A percentile compares a stretch with the other conserved stretches of the same genome.
Evolutionary conservation across 2,329 filamentous ascomycete genomes (phyloP).

Genomic region (Fusarium decemcellulare): DNA sequence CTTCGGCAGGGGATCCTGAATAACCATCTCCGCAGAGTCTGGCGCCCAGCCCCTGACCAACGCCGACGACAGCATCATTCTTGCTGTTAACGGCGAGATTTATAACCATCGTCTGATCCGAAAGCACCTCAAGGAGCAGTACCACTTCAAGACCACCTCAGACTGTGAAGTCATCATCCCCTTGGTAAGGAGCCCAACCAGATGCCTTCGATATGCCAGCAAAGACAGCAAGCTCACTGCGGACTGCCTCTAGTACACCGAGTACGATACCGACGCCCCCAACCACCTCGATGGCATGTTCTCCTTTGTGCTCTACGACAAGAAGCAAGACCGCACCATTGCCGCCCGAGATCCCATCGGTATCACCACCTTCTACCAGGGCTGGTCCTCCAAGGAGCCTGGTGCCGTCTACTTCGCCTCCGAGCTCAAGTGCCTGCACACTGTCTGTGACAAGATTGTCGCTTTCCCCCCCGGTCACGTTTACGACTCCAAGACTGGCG

Average conservation of each 20-base stretch:
- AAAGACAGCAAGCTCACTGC: slow-evolving; percentile 31
- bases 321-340: slow-evolving; percentile 90
- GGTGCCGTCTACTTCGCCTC: slow-evolving; percentile 95
- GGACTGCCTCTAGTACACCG: slow-evolving; percentile 78
- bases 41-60: slow-evolving; percentile 97
- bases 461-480: slow-evolving; percentile 96
- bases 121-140: slow-evolving; percentile 85
- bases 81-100: slow-evolving; percentile 99
- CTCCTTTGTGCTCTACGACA: slow-evolving; percentile 98
- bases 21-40: slow-evolving; percentile 73
- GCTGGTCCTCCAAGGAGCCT: slow-evolving; percentile 86
- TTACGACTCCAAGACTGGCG: slow-evolving; percentile 93
- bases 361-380: slow-evolving; percentile 97
- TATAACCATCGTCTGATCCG: slow-evolving; percentile 98
- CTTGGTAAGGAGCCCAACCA: slow-evolving; percentile 70
- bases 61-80: slow-evolving; percentile 87
- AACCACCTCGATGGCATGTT: slow-evolving; percentile 99
- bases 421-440: slow-evolving; percentile 93
- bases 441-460: slow-evolving; percentile 95
- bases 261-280: slow-evolving; percentile 92
- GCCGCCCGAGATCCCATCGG: slow-evolving; percentile 97
- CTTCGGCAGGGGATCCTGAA: slow-evolving; percentile 19
- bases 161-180: slow-evolving; percentile 99
- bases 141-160: slow-evolving; percentile 98
- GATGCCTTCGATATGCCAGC: not conserved